Evolutionary conservation across 139 green algal genomes (phyloP).

Genomic region (Pleodorina starrii): DNA sequence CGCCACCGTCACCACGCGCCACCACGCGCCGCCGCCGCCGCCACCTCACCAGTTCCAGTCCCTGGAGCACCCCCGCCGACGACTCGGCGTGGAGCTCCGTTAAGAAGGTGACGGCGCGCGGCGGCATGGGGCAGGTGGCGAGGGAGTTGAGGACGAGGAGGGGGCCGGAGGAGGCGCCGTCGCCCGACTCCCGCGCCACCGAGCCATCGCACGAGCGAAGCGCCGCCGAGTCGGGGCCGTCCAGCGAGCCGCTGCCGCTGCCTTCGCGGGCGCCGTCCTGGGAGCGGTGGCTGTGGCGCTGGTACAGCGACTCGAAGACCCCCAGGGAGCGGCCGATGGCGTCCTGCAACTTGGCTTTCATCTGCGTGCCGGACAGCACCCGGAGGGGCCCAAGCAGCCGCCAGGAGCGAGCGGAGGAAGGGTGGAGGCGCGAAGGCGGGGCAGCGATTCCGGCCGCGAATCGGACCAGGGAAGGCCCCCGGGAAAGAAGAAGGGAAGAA

Average conservation of each 20-base stretch:
- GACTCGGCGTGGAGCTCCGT: neutral
- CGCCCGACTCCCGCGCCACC: too few species aligned
- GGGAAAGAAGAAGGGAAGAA: neutral
- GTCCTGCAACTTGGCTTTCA: constrained; percentile 21
- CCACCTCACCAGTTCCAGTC: neutral
- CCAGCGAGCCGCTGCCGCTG: neutral
- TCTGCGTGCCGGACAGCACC: neutral
- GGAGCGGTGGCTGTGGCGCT: too few species aligned
- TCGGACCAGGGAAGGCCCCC: too few species aligned
- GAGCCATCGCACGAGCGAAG: too few species aligned
- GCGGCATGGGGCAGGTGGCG: neutral
- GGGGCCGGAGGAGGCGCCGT: neutral
- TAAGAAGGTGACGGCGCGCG: neutral
- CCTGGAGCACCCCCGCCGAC: neutral
- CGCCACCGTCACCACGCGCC: neutral
- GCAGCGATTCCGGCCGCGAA: too few species aligned
- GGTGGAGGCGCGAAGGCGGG: too few species aligned
- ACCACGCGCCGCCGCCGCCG: neutral
- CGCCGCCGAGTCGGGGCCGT: neutral
- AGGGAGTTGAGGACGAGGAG: too few species aligned
- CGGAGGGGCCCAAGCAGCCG: too few species aligned
- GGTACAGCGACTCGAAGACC: constrained; percentile 28
- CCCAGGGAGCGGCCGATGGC: constrained; percentile 35
- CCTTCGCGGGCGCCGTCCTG: neutral
- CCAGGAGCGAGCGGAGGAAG: too few species aligned